Percentiles rank a stretch among this genome's conserved stretches.
These are phyloP conservation scores for Wallacemonas rigidus DNA, from an alignment of 208 protist genomes.

Conservation along the genomic window DNA sequence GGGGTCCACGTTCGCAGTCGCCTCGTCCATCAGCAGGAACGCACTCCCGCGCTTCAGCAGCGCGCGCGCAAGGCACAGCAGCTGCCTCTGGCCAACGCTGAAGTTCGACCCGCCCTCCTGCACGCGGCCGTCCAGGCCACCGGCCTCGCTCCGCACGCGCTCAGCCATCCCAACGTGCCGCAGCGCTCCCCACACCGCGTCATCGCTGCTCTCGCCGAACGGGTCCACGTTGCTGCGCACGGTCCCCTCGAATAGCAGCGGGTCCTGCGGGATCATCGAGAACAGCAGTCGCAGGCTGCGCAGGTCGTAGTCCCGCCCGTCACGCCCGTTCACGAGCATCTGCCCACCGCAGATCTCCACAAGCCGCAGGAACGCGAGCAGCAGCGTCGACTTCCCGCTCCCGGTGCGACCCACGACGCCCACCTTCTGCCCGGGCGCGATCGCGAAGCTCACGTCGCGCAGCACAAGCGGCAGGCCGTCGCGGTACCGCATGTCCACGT, in stretches of 20 bases:
- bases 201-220: slow-evolving; percentile 39
- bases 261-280: slow-evolving; percentile 83
- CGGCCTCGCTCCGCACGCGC: slow-evolving; percentile 29
- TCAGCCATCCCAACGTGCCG: slow-evolving; percentile 43
- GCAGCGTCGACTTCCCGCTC: slow-evolving; percentile 82
- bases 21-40: slow-evolving; percentile 83
- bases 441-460: slow-evolving; percentile 48
- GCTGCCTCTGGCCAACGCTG: slow-evolving; percentile 76
- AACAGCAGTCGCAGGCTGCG: slow-evolving; percentile 60
- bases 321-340: slow-evolving; percentile 47
- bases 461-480: slow-evolving; percentile 74
- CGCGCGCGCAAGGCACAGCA: slow-evolving; percentile 72
- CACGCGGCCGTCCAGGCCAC: slow-evolving; percentile 39
- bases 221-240: slow-evolving; percentile 79
- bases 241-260: slow-evolving; percentile 76
- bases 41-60: slow-evolving; percentile 52
- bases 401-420: slow-evolving; percentile 84
- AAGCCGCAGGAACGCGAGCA: slow-evolving; percentile 69
- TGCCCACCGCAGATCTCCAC: slow-evolving; percentile 46
- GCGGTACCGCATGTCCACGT: slow-evolving; percentile 83
- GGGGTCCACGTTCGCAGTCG: slow-evolving; percentile 69
- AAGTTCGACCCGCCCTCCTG: slow-evolving; percentile 68
- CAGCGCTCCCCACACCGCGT: slow-evolving; percentile 41
- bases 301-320: slow-evolving; percentile 37
- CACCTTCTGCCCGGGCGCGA: slow-evolving; percentile 74